Conservation (phyloP, 768 basidiomycete genomes). For the Suillus discolor region DNA sequence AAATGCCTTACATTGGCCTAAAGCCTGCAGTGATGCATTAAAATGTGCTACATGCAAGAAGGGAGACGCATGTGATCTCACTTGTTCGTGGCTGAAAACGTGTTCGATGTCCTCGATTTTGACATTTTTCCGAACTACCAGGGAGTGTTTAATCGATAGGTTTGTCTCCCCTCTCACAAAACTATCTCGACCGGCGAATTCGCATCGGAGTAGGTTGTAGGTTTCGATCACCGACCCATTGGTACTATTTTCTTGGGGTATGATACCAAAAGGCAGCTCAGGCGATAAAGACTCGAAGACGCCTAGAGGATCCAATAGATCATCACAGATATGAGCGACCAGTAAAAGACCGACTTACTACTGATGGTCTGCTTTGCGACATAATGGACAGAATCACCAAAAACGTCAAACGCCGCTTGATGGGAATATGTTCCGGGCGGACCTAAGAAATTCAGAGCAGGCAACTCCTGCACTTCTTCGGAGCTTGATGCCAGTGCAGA, state of each 20-base stretch:
- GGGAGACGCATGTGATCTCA: conserved; percentile 26
- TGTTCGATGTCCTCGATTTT: conserved; percentile 53
- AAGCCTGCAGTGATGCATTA: conserved; percentile 47
- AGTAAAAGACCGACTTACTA: conserved; percentile 30
- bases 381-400: conserved; percentile 49
- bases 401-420: conserved; percentile 53
- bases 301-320: conserved; percentile 40
- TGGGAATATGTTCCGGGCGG: conserved; percentile 76
- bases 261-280: conserved; percentile 52
- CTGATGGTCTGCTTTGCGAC: conserved; percentile 41
- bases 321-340: background rate
- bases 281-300: conserved; percentile 56
- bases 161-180: conserved; percentile 64
- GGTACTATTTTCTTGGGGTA: conserved; percentile 82
- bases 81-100: conserved; percentile 83
- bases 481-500: conserved; percentile 6
- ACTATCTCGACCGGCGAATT: conserved; percentile 38
- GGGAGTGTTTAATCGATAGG: conserved; percentile 66
- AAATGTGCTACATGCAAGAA: conserved; percentile 9
- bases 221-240: conserved; percentile 77
- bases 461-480: conserved; percentile 11
- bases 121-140: conserved; percentile 64
- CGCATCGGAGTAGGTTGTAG: conserved; percentile 61
- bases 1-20: conserved; percentile 78
- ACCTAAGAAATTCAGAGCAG: conserved; percentile 57